Percentiles rank a stretch among this genome's conserved stretches.
phyloP scores from a whole-genome alignment of 805 yeast genomes.

The Kuraishia hungarica region DNA sequence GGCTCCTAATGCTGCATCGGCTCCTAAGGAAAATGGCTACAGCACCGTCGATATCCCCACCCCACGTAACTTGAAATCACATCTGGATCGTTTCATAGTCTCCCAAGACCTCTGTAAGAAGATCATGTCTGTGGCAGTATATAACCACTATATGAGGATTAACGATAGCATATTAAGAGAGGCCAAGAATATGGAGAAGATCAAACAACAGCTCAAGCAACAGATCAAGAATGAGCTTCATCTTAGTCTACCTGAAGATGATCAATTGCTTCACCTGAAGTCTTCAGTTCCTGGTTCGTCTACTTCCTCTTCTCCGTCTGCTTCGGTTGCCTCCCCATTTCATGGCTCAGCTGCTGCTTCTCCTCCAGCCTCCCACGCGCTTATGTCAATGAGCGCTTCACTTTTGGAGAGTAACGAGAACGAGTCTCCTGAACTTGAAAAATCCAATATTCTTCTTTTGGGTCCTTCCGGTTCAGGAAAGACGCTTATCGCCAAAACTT shows the following conservation, averaged over 20 bases:
- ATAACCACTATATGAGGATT: slow-evolving; percentile 45
- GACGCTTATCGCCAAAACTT: slow-evolving; percentile 45
- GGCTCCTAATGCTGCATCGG: not conserved
- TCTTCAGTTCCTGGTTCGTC: not conserved
- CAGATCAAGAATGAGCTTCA: slow-evolving; percentile 1
- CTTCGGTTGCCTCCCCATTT: not conserved
- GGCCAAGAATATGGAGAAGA: slow-evolving; percentile 2
- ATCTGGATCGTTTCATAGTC: slow-evolving; percentile 42
- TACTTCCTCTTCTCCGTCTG: not conserved
- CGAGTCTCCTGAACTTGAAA: slow-evolving; percentile 38
- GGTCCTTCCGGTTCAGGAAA: slow-evolving; percentile 63
- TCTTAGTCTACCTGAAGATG: not conserved
- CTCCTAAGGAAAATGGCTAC: not conserved
- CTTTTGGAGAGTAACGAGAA: slow-evolving; percentile 12
- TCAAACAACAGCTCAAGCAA: not conserved
- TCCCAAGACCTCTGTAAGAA: slow-evolving; percentile 51
- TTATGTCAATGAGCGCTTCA: slow-evolving; percentile 11
- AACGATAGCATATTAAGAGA: slow-evolving; percentile 23
- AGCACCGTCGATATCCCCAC: slow-evolving; percentile 27
- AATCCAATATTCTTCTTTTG: slow-evolving; percentile 44
- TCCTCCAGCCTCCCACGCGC: not conserved
- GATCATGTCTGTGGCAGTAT: slow-evolving; percentile 53
- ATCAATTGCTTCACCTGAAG: not conserved
- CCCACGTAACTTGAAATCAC: slow-evolving; percentile 35
- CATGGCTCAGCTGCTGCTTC: not conserved